phyloP scores from a whole-genome alignment of 2,329 filamentous ascomycete genomes.

The Xenoacremonium recifei region DNA sequence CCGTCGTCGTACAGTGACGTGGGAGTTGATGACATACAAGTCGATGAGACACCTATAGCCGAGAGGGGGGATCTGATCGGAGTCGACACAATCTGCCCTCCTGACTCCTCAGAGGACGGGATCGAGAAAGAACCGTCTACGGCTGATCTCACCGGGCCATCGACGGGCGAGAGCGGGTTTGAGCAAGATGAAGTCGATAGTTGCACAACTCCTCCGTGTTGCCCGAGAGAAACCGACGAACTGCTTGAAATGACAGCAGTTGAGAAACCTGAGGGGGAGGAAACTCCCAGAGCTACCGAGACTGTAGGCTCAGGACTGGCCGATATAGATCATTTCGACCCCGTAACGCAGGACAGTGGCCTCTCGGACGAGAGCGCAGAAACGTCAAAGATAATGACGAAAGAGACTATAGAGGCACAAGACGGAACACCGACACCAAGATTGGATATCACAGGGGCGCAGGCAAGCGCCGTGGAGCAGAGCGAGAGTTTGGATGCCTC shows the following conservation, averaged over 20 bases:
- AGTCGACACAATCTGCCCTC: neutral
- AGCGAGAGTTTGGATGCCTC: neutral
- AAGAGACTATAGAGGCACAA: neutral
- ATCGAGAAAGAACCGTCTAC: neutral
- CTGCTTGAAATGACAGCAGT: neutral
- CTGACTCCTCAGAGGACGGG: neutral
- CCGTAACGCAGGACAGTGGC: neutral
- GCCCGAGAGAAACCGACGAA: neutral
- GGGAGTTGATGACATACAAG: slow-evolving; percentile 18
- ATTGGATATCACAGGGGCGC: neutral
- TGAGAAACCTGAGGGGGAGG: neutral
- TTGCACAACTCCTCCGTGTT: no score
- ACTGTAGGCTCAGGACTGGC: neutral
- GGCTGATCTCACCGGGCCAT: neutral
- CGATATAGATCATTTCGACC: neutral
- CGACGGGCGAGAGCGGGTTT: neutral
- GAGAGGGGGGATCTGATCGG: slow-evolving; percentile 14
- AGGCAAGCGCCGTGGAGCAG: neutral
- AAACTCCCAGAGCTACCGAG: neutral
- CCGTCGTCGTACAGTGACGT: slow-evolving; percentile 40
- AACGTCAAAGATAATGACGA: neutral
- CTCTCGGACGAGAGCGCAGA: neutral
- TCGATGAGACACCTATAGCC: slow-evolving; percentile 20
- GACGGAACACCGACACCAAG: no score
- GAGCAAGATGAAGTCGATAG: neutral